phyloP scores from a whole-genome alignment of 106 monocot species.

The Agapanthus africanus region DNA sequence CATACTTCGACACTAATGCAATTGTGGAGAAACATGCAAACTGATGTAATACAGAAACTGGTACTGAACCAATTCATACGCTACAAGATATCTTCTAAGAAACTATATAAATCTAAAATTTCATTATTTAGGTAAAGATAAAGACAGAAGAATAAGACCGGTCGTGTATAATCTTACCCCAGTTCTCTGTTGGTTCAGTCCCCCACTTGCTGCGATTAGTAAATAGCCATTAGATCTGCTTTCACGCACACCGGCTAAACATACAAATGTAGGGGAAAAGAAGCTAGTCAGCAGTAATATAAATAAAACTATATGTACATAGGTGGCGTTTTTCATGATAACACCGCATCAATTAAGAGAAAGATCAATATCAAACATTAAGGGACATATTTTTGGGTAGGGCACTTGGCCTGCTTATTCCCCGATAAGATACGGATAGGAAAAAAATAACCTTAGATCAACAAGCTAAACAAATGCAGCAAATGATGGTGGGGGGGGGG shows the following conservation, averaged over 20 bases:
- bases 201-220: constrained; percentile 86
- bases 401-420: too few species aligned
- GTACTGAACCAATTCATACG: not conserved
- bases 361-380: not conserved
- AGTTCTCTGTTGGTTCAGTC: constrained; percentile 86
- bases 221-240: constrained; percentile 85
- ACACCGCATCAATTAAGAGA: not conserved
- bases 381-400: too few species aligned
- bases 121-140: not conserved
- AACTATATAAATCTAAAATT: not conserved
- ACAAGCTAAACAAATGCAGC: not conserved
- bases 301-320: not conserved
- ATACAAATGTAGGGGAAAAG: not conserved
- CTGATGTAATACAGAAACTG: not conserved
- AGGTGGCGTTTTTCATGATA: not conserved
- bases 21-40: not conserved
- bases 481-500: not conserved
- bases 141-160: not conserved
- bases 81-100: not conserved
- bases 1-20: not conserved
- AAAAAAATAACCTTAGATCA: too few species aligned
- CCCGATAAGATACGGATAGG: too few species aligned
- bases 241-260: constrained; percentile 47
- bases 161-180: constrained; percentile 68
- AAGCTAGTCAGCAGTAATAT: not conserved